Evolutionary conservation across 805 yeast genomes (phyloP).

Genomic region (Debaryomyces tyrocola): DNA sequence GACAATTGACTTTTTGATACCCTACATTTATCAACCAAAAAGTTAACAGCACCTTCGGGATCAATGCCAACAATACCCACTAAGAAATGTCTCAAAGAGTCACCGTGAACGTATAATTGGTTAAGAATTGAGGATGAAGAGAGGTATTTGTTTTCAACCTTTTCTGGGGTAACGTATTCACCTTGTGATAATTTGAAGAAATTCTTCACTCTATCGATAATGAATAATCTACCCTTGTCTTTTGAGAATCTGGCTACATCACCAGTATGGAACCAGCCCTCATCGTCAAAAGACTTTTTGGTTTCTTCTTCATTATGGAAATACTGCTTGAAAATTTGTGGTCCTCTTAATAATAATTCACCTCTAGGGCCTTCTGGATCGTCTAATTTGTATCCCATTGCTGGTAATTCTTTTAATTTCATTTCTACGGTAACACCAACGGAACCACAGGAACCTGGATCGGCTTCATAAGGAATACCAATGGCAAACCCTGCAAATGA

Average conservation of each 20-base stretch:
- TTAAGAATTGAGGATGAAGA: constrained; percentile 48
- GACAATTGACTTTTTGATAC: not conserved
- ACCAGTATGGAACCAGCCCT: constrained; percentile 62
- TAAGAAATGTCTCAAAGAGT: constrained; percentile 53
- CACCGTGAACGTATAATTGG: constrained; percentile 66
- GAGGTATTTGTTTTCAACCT: constrained; percentile 63
- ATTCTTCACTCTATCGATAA: constrained; percentile 76
- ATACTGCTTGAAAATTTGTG: constrained; percentile 53
- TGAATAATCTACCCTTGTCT: constrained; percentile 49
- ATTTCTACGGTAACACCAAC: constrained; percentile 54
- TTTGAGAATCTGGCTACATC: constrained; percentile 39
- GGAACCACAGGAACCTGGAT: constrained; percentile 37
- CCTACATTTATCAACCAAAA: not conserved
- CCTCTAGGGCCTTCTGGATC: constrained; percentile 43
- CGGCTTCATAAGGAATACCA: constrained; percentile 41
- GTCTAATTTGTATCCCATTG: constrained; percentile 48
- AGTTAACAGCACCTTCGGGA: constrained; percentile 27
- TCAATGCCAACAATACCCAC: constrained; percentile 68
- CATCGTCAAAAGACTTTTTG: constrained; percentile 39
- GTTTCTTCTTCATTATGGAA: constrained; percentile 52
- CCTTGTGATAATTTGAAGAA: constrained; percentile 62
- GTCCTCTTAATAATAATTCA: constrained; percentile 58
- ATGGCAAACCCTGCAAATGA: constrained; percentile 55
- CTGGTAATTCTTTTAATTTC: constrained; percentile 60
- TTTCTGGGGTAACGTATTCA: constrained; percentile 72